These are phyloP conservation scores for Blastobotrys muscicola DNA, from an alignment of 805 yeast species.

Conservation along the genomic window DNA sequence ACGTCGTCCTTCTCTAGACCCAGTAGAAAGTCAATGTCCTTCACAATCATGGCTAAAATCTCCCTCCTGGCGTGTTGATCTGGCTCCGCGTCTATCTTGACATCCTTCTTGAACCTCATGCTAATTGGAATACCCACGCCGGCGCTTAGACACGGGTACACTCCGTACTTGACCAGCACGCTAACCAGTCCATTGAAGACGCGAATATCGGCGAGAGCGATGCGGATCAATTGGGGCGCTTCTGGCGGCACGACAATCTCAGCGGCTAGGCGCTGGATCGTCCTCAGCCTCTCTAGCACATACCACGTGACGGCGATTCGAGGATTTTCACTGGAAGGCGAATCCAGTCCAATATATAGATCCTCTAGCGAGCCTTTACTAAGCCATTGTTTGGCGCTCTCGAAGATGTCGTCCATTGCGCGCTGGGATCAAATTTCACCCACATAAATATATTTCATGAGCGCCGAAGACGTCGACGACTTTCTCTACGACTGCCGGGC, in stretches of 20 bases:
- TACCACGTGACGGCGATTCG: constrained; percentile 1
- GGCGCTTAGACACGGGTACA: constrained; percentile 51
- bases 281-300: constrained; percentile 1
- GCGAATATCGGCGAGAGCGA: constrained; percentile 81
- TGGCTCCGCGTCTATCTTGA: constrained; percentile 1
- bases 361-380: neutral
- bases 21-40: neutral
- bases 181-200: constrained; percentile 56
- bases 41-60: constrained; percentile 13
- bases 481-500: constrained; percentile 76
- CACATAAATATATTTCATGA: neutral
- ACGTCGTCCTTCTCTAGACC: constrained; percentile 19
- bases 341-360: neutral
- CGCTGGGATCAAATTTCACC: constrained; percentile 1
- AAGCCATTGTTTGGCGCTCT: constrained; percentile 12
- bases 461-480: constrained; percentile 73
- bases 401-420: constrained; percentile 10
- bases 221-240: constrained; percentile 29
- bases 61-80: constrained; percentile 6
- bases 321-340: neutral
- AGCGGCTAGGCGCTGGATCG: constrained; percentile 5
- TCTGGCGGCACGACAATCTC: neutral
- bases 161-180: constrained; percentile 57
- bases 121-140: constrained; percentile 58
- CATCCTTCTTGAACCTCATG: constrained; percentile 39